A percentile compares a stretch with the other conserved stretches of the same genome.
phyloP scores from a whole-genome alignment of 2,329 filamentous ascomycete genomes.

The Colletotrichum orbiculare region DNA sequence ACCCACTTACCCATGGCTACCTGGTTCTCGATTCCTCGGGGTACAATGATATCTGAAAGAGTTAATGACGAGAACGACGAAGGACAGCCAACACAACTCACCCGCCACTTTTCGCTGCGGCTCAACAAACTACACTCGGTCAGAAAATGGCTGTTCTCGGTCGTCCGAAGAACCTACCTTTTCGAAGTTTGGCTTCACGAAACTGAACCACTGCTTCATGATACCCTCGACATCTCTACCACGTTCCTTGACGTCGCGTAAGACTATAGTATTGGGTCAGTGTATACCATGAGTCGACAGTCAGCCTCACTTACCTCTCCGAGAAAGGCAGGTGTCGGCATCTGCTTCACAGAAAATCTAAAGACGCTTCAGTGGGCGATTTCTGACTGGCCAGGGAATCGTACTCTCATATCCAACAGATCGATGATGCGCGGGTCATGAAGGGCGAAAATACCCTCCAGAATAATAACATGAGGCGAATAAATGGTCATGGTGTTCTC shows the following conservation, averaged over 20 bases:
- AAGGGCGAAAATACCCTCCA: slow-evolving; percentile 96
- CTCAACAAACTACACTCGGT: slow-evolving; percentile 74
- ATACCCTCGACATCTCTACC: slow-evolving; percentile 93
- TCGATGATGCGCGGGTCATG: slow-evolving; percentile 89
- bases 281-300: not conserved
- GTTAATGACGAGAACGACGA: slow-evolving; percentile 30
- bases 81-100: slow-evolving; percentile 49
- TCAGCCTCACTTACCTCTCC: slow-evolving; percentile 73
- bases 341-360: slow-evolving; percentile 97
- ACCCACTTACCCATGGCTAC: slow-evolving; percentile 80
- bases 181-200: slow-evolving; percentile 96
- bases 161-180: slow-evolving; percentile 58
- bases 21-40: slow-evolving; percentile 91
- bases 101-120: slow-evolving; percentile 89
- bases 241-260: slow-evolving; percentile 89
- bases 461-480: slow-evolving; percentile 92
- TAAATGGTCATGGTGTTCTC: slow-evolving; percentile 89
- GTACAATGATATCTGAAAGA: slow-evolving; percentile 84
- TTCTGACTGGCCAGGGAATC: slow-evolving; percentile 29
- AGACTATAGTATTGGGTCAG: slow-evolving; percentile 60
- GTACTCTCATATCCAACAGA: slow-evolving; percentile 88
- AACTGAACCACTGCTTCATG: slow-evolving; percentile 97
- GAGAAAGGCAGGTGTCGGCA: slow-evolving; percentile 89
- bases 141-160: not conserved
- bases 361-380: slow-evolving; percentile 8